Conservation (phyloP, 139 green algal species). For the Chlorella sp. region DNA sequence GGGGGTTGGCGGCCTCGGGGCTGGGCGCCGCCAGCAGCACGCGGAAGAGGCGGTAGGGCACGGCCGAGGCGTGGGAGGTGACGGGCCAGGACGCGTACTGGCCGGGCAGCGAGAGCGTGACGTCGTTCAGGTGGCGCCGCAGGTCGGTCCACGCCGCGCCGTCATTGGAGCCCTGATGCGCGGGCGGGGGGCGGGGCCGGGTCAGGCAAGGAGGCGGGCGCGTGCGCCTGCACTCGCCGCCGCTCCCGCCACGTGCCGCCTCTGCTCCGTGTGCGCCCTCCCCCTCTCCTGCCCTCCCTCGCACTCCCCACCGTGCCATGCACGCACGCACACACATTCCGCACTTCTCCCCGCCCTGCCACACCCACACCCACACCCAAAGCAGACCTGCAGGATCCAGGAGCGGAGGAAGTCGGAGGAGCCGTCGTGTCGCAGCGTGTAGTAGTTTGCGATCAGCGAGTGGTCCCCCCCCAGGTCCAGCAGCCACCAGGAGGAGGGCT, state of each 20-base stretch:
- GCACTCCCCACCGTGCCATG: no score
- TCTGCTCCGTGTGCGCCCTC: no score
- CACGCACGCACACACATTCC: no score
- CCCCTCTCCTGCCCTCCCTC: no score
- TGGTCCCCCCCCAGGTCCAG: constrained; percentile 74
- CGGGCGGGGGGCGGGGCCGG: not conserved
- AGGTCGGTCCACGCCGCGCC: constrained; percentile 67
- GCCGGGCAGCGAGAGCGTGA: constrained; percentile 59
- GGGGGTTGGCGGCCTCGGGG: constrained; percentile 24
- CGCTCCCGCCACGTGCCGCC: no score
- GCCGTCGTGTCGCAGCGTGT: constrained; percentile 83
- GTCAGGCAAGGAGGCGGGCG: not conserved
- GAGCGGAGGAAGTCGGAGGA: constrained; percentile 69
- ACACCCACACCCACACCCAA: not conserved
- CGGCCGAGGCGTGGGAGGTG: constrained; percentile 49
- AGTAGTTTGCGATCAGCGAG: constrained; percentile 77
- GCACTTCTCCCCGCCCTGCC: no score
- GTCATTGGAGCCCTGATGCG: constrained; percentile 82
- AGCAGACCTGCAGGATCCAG: constrained; percentile 86
- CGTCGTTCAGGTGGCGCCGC: constrained; percentile 64
- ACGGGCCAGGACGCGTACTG: constrained; percentile 87
- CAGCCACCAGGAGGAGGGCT: constrained; percentile 67
- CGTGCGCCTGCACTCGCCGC: not conserved
- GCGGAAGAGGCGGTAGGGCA: constrained; percentile 74
- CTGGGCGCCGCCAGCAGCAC: constrained; percentile 63